Evolutionary conservation across 192 early-diverging fungal species (phyloP).

Genomic region (Coemansia sp.): DNA sequence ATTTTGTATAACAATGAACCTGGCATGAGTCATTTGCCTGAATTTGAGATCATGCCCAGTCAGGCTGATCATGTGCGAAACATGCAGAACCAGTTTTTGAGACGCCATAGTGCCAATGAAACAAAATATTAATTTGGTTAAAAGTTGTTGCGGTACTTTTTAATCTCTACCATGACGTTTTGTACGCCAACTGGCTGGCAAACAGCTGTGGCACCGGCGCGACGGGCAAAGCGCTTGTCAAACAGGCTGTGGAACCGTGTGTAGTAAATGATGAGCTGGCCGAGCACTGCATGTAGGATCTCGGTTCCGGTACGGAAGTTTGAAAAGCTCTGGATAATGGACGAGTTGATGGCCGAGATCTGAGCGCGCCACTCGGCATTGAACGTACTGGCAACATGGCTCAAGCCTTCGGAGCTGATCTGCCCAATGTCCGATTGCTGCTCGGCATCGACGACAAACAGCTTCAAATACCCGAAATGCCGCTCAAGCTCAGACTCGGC

Average conservation of each 20-base stretch:
- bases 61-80: too few species aligned
- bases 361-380: slow-evolving; percentile 76
- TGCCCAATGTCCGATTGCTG: slow-evolving; percentile 59
- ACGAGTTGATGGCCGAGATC: slow-evolving; percentile 75
- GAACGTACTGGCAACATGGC: slow-evolving; percentile 68
- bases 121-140: slow-evolving; percentile 2
- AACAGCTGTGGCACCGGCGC: slow-evolving; percentile 28
- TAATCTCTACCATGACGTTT: slow-evolving; percentile 94
- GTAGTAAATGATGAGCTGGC: slow-evolving; percentile 90
- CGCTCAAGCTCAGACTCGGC: slow-evolving; percentile 86
- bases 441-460: slow-evolving; percentile 75
- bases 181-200: slow-evolving; percentile 81
- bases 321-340: slow-evolving; percentile 88
- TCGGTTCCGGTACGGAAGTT: slow-evolving; percentile 94
- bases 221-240: slow-evolving; percentile 69
- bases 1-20: slow-evolving; percentile 7
- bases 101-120: not conserved
- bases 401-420: slow-evolving; percentile 49
- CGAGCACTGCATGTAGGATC: slow-evolving; percentile 86
- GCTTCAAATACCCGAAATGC: slow-evolving; percentile 77
- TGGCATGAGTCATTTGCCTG: too few species aligned
- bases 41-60: too few species aligned
- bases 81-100: too few species aligned
- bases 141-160: slow-evolving; percentile 73
- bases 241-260: slow-evolving; percentile 80